phyloP scores from a whole-genome alignment of 1,139 yeast genomes.

The Tardiomyces digboiensis region DNA sequence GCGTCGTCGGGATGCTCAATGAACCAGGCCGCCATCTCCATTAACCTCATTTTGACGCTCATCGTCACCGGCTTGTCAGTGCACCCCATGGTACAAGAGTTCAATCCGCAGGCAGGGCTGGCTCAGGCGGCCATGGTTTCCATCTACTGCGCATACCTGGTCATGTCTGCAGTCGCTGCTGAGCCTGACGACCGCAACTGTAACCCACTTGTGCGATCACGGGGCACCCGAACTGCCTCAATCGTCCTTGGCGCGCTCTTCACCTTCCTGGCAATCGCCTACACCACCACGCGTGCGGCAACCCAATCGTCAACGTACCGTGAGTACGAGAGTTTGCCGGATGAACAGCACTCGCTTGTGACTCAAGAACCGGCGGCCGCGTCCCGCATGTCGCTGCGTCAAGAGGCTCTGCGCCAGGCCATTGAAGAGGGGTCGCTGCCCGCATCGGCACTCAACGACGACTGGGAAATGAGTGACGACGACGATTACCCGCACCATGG shows the following conservation, averaged over 20 bases:
- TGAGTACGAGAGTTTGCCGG: slow-evolving; percentile 25
- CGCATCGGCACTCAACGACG: slow-evolving; percentile 75
- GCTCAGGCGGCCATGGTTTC: slow-evolving; percentile 98
- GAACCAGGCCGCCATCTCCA: slow-evolving; percentile 81
- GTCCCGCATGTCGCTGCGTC: slow-evolving; percentile 63
- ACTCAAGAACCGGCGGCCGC: slow-evolving; percentile 40
- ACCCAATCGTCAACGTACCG: slow-evolving; percentile 34
- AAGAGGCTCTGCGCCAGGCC: slow-evolving; percentile 86
- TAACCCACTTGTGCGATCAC: slow-evolving; percentile 83
- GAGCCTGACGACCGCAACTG: slow-evolving; percentile 94
- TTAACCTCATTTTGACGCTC: slow-evolving; percentile 58
- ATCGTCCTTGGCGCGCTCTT: slow-evolving; percentile 86
- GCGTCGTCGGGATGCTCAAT: slow-evolving; percentile 79
- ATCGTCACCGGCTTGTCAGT: slow-evolving; percentile 64
- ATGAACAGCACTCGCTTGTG: slow-evolving; percentile 27
- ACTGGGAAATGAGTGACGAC: slow-evolving; percentile 35
- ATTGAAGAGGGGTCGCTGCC: slow-evolving; percentile 94
- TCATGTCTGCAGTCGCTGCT: slow-evolving; percentile 89
- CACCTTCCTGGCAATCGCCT: slow-evolving; percentile 92
- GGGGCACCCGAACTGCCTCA: slow-evolving; percentile 85
- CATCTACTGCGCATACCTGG: slow-evolving; percentile 83
- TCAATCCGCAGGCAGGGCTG: slow-evolving; percentile 90
- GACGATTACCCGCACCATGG: slow-evolving; percentile 19
- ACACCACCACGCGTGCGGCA: slow-evolving; percentile 96
- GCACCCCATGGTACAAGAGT: slow-evolving; percentile 79